A percentile compares a stretch with the other conserved stretches of the same genome.
Conservation (phyloP, 106 monocot species). For the Hemerocallis citrina region DNA sequence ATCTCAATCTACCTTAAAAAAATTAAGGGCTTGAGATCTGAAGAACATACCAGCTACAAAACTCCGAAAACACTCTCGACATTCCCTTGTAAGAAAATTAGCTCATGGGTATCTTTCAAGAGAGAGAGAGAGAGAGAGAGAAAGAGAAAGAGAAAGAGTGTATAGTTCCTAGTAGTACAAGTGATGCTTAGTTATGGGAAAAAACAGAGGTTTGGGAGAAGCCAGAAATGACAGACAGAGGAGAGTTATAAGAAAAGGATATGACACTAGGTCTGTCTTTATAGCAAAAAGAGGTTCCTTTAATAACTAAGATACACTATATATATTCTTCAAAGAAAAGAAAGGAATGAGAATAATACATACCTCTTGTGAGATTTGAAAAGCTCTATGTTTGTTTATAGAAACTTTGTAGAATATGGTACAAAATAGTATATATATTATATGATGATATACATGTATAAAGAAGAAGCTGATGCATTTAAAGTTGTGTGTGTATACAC, state of each 20-base stretch:
- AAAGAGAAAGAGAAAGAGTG: not conserved
- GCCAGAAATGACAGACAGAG: not conserved
- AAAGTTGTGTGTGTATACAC: not conserved
- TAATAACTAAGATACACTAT: not conserved
- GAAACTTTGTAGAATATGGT: not conserved
- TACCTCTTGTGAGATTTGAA: not conserved
- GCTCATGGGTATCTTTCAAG: not conserved
- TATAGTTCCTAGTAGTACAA: too few relatives aligned
- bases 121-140: not conserved
- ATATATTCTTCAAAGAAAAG: not conserved
- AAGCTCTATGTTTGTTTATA: too few relatives aligned
- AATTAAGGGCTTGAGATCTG: not conserved
- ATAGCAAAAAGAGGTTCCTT: not conserved
- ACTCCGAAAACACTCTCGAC: not conserved
- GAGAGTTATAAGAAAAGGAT: not conserved
- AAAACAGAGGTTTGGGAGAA: not conserved
- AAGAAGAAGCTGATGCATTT: not conserved
- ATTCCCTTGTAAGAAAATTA: not conserved
- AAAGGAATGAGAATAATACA: not conserved
- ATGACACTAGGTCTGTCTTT: too few relatives aligned
- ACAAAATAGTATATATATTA: not conserved
- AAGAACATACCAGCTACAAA: not conserved
- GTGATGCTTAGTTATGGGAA: slow-evolving; percentile 7
- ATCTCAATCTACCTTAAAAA: too few relatives aligned
- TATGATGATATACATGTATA: not conserved